Conservation (phyloP, 1,284 basidiomycete species). For the Leccinum idahoense region DNA sequence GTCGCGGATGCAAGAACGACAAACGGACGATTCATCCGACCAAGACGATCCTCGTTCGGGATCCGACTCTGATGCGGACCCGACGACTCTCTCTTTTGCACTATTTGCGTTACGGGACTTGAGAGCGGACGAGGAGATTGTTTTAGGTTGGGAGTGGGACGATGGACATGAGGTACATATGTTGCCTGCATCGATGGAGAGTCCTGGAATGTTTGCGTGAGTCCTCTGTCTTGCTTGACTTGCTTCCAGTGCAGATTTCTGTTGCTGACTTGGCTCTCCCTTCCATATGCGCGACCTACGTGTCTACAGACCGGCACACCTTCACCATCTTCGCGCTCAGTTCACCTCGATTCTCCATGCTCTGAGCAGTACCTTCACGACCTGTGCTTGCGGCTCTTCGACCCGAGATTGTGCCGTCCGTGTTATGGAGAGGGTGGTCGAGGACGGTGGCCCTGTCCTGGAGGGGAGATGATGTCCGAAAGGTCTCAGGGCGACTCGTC, state of each 20-base stretch:
- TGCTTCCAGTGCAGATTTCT: slow-evolving; percentile 1
- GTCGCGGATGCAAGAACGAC: slow-evolving; percentile 11
- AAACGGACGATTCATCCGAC: slow-evolving; percentile 15
- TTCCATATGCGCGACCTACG: background rate
- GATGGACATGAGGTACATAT: slow-evolving; percentile 85
- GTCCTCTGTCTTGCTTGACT: slow-evolving; percentile 21
- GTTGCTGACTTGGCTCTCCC: slow-evolving; percentile 2
- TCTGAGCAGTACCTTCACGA: slow-evolving; percentile 57
- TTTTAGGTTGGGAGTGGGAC: slow-evolving; percentile 96
- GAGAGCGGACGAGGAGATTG: slow-evolving; percentile 79
- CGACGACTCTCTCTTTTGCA: slow-evolving; percentile 67
- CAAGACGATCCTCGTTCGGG: slow-evolving; percentile 33
- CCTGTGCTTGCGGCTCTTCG: slow-evolving; percentile 68
- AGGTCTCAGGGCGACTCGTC: slow-evolving; percentile 21
- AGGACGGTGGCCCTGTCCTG: slow-evolving; percentile 31
- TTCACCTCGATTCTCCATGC: slow-evolving; percentile 61
- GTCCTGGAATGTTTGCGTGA: slow-evolving; percentile 52
- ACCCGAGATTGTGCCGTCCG: slow-evolving; percentile 61
- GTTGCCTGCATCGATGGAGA: slow-evolving; percentile 66
- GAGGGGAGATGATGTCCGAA: slow-evolving; percentile 31
- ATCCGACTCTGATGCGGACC: slow-evolving; percentile 27
- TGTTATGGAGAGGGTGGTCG: slow-evolving; percentile 64
- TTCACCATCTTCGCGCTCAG: slow-evolving; percentile 53
- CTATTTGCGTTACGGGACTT: slow-evolving; percentile 81
- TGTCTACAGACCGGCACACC: slow-evolving; percentile 40